A percentile compares a stretch with the other conserved stretches of the same genome.
Evolutionary conservation across 2,329 filamentous ascomycete genomes (phyloP).

Genomic region (Pseudohalonectria lignicola): DNA sequence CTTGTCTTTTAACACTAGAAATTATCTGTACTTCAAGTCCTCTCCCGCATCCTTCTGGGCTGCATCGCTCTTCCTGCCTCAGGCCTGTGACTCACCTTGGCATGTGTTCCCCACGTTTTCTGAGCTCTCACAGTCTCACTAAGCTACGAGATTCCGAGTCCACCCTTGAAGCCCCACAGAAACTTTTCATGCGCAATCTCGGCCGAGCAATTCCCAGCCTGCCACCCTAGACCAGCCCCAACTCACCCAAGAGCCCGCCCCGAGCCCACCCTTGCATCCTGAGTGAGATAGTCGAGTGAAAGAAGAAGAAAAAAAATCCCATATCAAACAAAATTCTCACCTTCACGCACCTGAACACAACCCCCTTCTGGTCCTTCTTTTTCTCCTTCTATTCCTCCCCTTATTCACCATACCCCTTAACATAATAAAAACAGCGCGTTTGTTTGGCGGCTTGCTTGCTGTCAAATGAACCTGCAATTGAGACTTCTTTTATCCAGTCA

Average conservation of each 20-base stretch:
- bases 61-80: too few species aligned
- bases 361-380: constrained; percentile 1
- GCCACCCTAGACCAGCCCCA: neutral
- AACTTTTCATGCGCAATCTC: constrained; percentile 9
- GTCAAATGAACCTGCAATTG: constrained; percentile 98
- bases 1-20: too few species aligned
- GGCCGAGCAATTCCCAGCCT: constrained; percentile 3
- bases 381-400: constrained; percentile 5
- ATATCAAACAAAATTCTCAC: constrained; percentile 3
- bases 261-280: neutral
- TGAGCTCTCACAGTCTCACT: neutral
- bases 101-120: neutral
- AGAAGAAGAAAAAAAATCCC: constrained; percentile 1
- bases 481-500: constrained; percentile 46
- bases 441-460: constrained; percentile 75
- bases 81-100: neutral
- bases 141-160: constrained; percentile 1
- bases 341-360: neutral
- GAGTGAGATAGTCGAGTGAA: constrained; percentile 2
- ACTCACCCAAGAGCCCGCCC: neutral
- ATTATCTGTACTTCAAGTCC: too few species aligned
- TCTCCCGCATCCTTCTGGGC: too few species aligned
- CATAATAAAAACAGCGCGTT: constrained; percentile 54
- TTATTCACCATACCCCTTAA: constrained; percentile 5
- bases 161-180: constrained; percentile 1